Evolutionary conservation across 306 rosid species (phyloP).

Genomic region (Malus asiatica): DNA sequence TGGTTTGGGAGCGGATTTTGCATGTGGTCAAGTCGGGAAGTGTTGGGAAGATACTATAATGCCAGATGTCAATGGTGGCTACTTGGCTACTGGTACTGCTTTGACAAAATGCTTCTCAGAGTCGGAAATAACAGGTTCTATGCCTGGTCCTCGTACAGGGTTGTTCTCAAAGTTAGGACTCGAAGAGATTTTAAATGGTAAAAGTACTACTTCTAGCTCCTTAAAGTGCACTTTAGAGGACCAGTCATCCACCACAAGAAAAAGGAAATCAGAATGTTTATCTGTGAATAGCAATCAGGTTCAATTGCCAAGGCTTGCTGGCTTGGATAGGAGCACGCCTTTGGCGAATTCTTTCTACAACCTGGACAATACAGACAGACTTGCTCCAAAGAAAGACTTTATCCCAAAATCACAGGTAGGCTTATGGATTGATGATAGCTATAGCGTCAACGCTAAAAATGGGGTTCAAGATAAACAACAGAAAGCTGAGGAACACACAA

Average conservation of each 20-base stretch:
- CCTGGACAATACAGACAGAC: constrained; percentile 22
- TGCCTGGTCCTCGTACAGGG: constrained; percentile 36
- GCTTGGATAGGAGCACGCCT: constrained; percentile 23
- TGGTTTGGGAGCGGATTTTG: constrained; percentile 27
- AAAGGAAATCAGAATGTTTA: constrained; percentile 31
- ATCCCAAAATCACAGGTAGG: constrained; percentile 45
- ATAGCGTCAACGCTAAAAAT: constrained; percentile 36
- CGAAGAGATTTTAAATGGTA: constrained; percentile 54
- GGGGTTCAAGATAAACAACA: constrained; percentile 23
- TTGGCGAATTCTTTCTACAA: constrained; percentile 22
- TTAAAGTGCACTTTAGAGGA: constrained; percentile 30
- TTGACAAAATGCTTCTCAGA: constrained; percentile 39
- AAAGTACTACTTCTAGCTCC: constrained; percentile 30
- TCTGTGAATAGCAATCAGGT: constrained; percentile 28
- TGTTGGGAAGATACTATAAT: constrained; percentile 36
- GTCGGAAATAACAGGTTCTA: constrained; percentile 20
- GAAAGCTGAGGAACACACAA: constrained; percentile 48
- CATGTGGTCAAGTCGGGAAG: constrained; percentile 22
- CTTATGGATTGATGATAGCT: constrained; percentile 51
- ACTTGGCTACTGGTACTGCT: constrained; percentile 16
- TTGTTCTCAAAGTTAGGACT: constrained; percentile 61
- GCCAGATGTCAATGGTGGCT: constrained; percentile 27
- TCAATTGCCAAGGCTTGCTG: constrained; percentile 18
- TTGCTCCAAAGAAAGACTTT: constrained; percentile 39
- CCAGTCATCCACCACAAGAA: constrained; percentile 33